Percentiles rank a stretch among this genome's conserved stretches.
Conservation (phyloP, 306 rosid species). For the Erythrophleum fordii region DNA sequence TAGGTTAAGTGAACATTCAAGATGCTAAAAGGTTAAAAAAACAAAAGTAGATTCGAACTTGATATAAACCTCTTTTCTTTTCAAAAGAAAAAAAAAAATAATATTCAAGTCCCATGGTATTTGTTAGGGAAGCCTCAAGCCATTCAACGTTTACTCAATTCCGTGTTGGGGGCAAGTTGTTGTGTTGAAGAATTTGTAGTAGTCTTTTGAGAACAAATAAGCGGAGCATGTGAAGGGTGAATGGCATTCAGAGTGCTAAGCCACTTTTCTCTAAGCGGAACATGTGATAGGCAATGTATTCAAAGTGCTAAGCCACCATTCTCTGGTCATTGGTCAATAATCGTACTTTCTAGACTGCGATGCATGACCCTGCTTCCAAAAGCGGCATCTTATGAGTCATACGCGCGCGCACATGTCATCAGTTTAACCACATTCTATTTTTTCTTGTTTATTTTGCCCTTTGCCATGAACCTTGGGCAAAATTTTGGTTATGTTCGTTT, state of each 20-base stretch:
- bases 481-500: constrained; percentile 6
- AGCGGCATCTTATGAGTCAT: neutral
- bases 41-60: too few relatives aligned
- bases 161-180: neutral
- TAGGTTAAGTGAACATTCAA: neutral
- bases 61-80: too few relatives aligned
- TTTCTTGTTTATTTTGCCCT: neutral
- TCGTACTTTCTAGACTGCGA: neutral
- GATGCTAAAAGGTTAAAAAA: neutral
- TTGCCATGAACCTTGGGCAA: neutral
- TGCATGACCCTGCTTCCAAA: neutral
- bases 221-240: neutral
- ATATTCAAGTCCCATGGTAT: neutral
- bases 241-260: neutral
- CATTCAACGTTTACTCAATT: too few relatives aligned
- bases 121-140: neutral
- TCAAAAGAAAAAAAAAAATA: neutral
- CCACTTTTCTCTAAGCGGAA: neutral
- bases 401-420: neutral
- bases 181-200: neutral
- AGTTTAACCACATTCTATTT: neutral
- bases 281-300: neutral
- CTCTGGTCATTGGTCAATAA: neutral
- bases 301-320: neutral
- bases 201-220: neutral